Percentiles rank a stretch among this genome's conserved stretches.
Evolutionary conservation across 345 rosid species (phyloP).

Genomic region (Melastoma malabathricum): DNA sequence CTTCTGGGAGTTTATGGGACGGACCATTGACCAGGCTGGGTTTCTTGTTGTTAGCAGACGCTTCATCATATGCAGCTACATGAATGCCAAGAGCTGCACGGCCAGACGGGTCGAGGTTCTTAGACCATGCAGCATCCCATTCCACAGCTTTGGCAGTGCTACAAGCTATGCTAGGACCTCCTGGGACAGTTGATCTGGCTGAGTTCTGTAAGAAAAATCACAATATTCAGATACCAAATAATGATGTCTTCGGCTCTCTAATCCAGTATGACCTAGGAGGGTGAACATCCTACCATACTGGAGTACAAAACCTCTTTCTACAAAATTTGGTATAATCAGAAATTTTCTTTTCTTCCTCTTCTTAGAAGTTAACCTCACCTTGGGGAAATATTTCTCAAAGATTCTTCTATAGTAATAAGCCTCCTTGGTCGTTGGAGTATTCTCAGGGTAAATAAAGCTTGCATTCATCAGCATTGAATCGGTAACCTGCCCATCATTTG

Average conservation of each 20-base stretch:
- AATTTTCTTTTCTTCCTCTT: background rate
- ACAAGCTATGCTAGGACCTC: conserved; percentile 90
- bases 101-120: conserved; percentile 89
- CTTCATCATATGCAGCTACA: conserved; percentile 51
- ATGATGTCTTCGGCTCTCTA: no score
- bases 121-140: conserved; percentile 88
- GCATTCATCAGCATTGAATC: conserved; percentile 81
- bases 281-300: no score
- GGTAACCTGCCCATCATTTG: conserved; percentile 36
- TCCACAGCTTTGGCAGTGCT: conserved; percentile 88
- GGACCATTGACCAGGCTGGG: conserved; percentile 3
- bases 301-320: no score
- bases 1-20: conserved; percentile 8
- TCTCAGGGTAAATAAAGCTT: conserved; percentile 55
- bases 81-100: conserved; percentile 96
- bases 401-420: conserved; percentile 87
- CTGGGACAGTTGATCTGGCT: conserved; percentile 74
- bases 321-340: no score
- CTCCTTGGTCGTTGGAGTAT: conserved; percentile 79
- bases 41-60: conserved; percentile 6
- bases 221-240: background rate
- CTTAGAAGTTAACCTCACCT: conserved; percentile 25
- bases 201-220: conserved; percentile 40
- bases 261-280: no score
- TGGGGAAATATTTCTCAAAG: conserved; percentile 86